phyloP scores from a whole-genome alignment of 2,329 filamentous ascomycete species.

The Colletotrichum destructivum region DNA sequence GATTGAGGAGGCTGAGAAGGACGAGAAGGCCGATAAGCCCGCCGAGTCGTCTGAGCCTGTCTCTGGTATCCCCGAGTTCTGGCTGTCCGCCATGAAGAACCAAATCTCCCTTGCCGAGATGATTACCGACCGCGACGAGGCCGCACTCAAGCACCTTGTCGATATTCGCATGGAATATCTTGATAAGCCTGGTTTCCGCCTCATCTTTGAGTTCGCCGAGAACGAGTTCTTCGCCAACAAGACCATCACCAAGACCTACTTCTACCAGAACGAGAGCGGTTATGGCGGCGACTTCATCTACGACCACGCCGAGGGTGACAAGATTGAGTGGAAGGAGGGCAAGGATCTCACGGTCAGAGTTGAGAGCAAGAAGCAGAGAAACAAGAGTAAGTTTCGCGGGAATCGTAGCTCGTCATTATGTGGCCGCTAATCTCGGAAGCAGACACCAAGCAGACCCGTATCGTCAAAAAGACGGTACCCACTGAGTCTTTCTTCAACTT shows the following conservation, averaged over 20 bases:
- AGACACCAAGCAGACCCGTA: conserved; percentile 99
- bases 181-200: conserved; percentile 96
- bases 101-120: conserved; percentile 97
- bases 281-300: conserved; percentile 99
- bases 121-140: conserved; percentile 98
- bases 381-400: conserved; percentile 83
- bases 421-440: conserved; percentile 25
- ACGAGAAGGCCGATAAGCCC: conserved; percentile 70
- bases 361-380: conserved; percentile 99
- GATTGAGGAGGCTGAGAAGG: conserved; percentile 68
- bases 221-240: conserved; percentile 99
- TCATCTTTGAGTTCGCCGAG: conserved; percentile 96
- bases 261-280: conserved; percentile 98
- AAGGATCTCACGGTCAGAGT: conserved; percentile 95
- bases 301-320: conserved; percentile 97
- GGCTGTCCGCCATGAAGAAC: conserved; percentile 99
- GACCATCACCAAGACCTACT: conserved; percentile 97
- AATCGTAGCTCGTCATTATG: background rate
- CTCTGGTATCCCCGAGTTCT: conserved; percentile 97
- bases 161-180: conserved; percentile 99
- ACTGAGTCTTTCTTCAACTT: conserved; percentile 99
- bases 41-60: conserved; percentile 66
- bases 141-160: conserved; percentile 87
- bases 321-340: conserved; percentile 95
- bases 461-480: conserved; percentile 99